Conservation (phyloP, 306 rosid genomes). For the Trichosanthes cucumerina region DNA sequence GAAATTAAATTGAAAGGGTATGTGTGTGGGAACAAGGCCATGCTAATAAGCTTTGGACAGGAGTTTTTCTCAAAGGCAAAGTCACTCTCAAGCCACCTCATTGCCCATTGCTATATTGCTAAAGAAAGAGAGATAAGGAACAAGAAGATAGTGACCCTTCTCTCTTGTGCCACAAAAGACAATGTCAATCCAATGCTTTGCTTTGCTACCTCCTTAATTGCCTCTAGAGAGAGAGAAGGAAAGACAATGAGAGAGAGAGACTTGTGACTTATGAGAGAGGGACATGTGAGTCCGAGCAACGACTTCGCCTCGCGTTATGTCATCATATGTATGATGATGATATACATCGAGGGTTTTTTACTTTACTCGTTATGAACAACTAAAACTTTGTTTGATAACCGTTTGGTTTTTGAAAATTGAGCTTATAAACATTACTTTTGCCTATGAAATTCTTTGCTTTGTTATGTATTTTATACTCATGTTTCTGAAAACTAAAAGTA, state of each 20-base stretch:
- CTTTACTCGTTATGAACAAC: background rate
- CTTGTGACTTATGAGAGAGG: background rate
- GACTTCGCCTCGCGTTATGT: background rate
- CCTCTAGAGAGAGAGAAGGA: background rate
- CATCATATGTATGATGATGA: background rate
- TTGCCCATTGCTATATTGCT: conserved; percentile 13
- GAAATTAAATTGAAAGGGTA: background rate
- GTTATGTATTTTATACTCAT: too few relatives aligned
- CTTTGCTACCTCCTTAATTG: background rate
- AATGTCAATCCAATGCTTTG: conserved; percentile 15
- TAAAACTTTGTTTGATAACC: too few relatives aligned
- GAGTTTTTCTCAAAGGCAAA: conserved; percentile 28
- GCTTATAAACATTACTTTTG: too few relatives aligned
- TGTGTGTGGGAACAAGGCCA: background rate
- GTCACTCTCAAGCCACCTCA: conserved; percentile 50
- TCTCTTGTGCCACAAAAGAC: conserved; percentile 20
- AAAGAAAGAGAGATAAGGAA: conserved; percentile 41
- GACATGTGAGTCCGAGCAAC: background rate
- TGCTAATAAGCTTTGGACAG: conserved; percentile 5
- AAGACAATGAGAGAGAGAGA: too few relatives aligned
- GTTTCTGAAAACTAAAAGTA: too few relatives aligned
- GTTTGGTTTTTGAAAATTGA: too few relatives aligned
- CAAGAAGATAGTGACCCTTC: conserved; percentile 53
- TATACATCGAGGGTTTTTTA: background rate
- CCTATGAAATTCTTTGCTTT: too few relatives aligned